Evolutionary conservation across 2,329 filamentous ascomycete genomes (phyloP).

Genomic region (Ceratocystis colombiana): DNA sequence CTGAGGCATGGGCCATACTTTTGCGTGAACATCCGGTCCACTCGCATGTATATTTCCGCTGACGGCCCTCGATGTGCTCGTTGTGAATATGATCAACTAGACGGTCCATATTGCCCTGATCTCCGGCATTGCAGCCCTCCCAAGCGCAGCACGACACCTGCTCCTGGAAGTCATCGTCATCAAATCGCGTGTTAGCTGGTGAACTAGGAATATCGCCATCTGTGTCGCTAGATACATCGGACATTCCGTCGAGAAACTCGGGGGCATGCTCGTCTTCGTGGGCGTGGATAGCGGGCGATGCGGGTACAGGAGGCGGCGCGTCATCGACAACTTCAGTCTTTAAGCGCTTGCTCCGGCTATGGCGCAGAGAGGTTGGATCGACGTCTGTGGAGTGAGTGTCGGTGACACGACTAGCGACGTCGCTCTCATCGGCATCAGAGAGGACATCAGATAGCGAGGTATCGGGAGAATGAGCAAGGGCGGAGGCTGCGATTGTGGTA

Average conservation of each 20-base stretch:
- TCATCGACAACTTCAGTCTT: conserved; percentile 39
- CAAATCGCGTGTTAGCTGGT: conserved; percentile 53
- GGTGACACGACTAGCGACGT: conserved; percentile 4
- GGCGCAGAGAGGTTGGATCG: conserved; percentile 30
- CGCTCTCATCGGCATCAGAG: conserved; percentile 34
- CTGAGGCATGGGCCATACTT: conserved; percentile 83
- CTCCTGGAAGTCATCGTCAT: conserved; percentile 66
- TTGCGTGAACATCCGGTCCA: conserved; percentile 86
- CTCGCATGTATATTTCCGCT: conserved; percentile 97
- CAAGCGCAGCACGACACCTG: conserved; percentile 70
- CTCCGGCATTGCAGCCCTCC: conserved; percentile 62
- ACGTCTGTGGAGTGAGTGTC: conserved; percentile 3
- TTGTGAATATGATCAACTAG: conserved; percentile 79
- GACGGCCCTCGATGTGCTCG: conserved; percentile 83
- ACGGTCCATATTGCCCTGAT: conserved; percentile 69
- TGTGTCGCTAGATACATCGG: conserved; percentile 80
- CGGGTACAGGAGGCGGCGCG: conserved; percentile 38
- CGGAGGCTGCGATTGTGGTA: not conserved
- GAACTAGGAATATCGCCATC: conserved; percentile 73
- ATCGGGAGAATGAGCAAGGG: conserved; percentile 4
- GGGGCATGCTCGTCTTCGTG: conserved; percentile 40
- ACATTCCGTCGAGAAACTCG: conserved; percentile 48
- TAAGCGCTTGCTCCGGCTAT: conserved; percentile 35
- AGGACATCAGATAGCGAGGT: conserved; percentile 19
- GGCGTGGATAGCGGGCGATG: conserved; percentile 24